Percentiles rank a stretch among this genome's conserved stretches.
phyloP scores from a whole-genome alignment of 2,329 filamentous ascomycete genomes.

The Laburnicola sp. region DNA sequence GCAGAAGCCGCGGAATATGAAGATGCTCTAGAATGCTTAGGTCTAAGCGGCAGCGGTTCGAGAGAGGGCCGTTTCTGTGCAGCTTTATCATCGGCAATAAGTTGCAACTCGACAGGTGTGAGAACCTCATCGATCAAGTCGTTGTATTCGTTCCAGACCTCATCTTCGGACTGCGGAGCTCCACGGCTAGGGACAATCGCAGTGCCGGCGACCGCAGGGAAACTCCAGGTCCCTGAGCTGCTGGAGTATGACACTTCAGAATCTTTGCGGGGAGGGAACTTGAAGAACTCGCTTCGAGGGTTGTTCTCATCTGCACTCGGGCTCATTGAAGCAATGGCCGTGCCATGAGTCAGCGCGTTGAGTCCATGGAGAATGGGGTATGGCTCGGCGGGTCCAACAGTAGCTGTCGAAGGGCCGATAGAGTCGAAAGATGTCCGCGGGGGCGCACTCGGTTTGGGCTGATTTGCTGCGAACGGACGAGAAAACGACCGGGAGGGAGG shows the following conservation, averaged over 20 bases:
- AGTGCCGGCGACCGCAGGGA: conserved; percentile 58
- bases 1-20: conserved; percentile 38
- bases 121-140: conserved; percentile 77
- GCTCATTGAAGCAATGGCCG: conserved; percentile 44
- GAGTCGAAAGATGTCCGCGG: conserved; percentile 40
- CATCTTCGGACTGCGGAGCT: conserved; percentile 73
- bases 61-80: conserved; percentile 29
- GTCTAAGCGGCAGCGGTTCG: conserved; percentile 34
- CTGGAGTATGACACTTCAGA: conserved; percentile 70
- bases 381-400: conserved; percentile 34
- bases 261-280: conserved; percentile 72
- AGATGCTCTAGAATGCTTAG: conserved; percentile 25
- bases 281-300: conserved; percentile 66
- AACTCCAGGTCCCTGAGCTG: conserved; percentile 64
- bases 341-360: conserved; percentile 39
- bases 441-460: conserved; percentile 45
- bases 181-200: conserved; percentile 66
- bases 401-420: conserved; percentile 30
- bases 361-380: conserved; percentile 43
- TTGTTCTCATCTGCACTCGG: conserved; percentile 33
- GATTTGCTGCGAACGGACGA: conserved; percentile 66
- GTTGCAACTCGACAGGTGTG: conserved; percentile 45
- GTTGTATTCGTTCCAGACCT: conserved; percentile 93
- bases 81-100: conserved; percentile 10
- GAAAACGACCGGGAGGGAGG: conserved; percentile 81